Percentiles rank a stretch among this genome's conserved stretches.
Evolutionary conservation across 495 filamentous ascomycete genomes (phyloP).

Genomic region (Bombardia bombarda): DNA sequence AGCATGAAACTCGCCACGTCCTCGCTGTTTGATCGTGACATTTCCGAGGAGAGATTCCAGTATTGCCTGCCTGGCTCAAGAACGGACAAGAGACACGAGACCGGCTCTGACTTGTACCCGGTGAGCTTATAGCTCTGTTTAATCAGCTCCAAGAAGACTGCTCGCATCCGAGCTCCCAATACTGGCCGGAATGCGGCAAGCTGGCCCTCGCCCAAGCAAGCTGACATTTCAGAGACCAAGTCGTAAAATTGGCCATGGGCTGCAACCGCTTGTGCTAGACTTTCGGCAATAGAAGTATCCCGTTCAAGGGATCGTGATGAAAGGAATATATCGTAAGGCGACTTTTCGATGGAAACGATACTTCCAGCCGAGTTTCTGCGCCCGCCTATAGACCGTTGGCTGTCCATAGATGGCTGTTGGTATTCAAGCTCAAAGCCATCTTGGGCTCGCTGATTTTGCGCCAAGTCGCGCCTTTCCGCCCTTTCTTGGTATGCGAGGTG

Average conservation of each 20-base stretch:
- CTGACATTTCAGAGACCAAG: slow-evolving; percentile 50
- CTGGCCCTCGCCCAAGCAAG: slow-evolving; percentile 35
- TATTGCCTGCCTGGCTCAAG: slow-evolving; percentile 48
- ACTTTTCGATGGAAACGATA: slow-evolving; percentile 41
- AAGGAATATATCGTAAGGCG: slow-evolving; percentile 40
- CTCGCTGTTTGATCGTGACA: slow-evolving; percentile 33
- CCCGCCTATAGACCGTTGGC: slow-evolving; percentile 19
- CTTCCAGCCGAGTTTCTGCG: slow-evolving; percentile 43
- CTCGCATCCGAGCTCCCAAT: slow-evolving; percentile 45
- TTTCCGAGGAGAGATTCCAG: slow-evolving; percentile 40
- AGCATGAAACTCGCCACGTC: slow-evolving; percentile 42
- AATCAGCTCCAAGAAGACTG: slow-evolving; percentile 57
- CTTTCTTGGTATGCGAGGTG: slow-evolving; percentile 49
- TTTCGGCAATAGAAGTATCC: slow-evolving; percentile 27
- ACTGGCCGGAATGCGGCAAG: slow-evolving; percentile 36
- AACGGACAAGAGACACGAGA: slow-evolving; percentile 52
- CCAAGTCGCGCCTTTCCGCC: slow-evolving; percentile 51
- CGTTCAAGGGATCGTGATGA: slow-evolving; percentile 30
- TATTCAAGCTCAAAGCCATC: slow-evolving; percentile 41
- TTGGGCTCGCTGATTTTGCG: slow-evolving; percentile 55
- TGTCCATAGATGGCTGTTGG: too few species aligned
- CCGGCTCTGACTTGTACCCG: slow-evolving; percentile 59
- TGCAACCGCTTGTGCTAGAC: slow-evolving; percentile 42
- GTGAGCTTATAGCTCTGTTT: slow-evolving; percentile 46
- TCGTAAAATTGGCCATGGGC: slow-evolving; percentile 52